These are phyloP conservation scores for Peniophora sp. DNA, from an alignment of 1,284 basidiomycete genomes.

Conservation along the genomic window DNA sequence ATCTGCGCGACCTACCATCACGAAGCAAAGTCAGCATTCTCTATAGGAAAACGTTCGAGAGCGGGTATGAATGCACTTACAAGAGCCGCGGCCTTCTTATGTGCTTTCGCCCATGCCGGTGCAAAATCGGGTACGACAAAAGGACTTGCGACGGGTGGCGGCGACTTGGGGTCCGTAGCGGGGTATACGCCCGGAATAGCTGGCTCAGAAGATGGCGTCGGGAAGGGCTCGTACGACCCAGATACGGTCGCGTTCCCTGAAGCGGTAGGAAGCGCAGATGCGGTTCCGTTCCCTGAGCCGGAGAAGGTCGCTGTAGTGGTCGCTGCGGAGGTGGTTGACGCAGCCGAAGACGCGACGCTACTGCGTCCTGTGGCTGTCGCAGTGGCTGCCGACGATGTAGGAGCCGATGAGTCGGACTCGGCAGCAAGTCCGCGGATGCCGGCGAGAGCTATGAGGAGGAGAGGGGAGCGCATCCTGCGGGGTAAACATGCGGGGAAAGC, in stretches of 20 bases:
- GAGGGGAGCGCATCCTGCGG: not conserved
- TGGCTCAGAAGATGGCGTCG: slow-evolving; percentile 19
- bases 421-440: not conserved
- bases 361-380: no score
- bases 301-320: not conserved
- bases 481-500: no score
- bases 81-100: slow-evolving; percentile 26
- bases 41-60: not conserved
- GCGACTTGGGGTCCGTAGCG: slow-evolving; percentile 17
- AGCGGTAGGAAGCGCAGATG: not conserved
- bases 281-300: not conserved
- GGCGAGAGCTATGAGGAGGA: not conserved
- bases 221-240: slow-evolving; percentile 16
- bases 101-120: slow-evolving; percentile 31
- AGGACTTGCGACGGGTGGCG: slow-evolving; percentile 19
- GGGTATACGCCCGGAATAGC: slow-evolving; percentile 22
- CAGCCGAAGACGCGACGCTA: not conserved
- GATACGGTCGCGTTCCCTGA: slow-evolving; percentile 1
- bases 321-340: not conserved
- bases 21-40: not conserved
- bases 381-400: not conserved
- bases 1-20: not conserved
- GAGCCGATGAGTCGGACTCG: not conserved
- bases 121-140: slow-evolving; percentile 35
- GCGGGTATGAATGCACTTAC: slow-evolving; percentile 14